These are phyloP conservation scores for Zoysia japonica DNA, from an alignment of 176 grass and related monocot genomes.

Conservation along the genomic window DNA sequence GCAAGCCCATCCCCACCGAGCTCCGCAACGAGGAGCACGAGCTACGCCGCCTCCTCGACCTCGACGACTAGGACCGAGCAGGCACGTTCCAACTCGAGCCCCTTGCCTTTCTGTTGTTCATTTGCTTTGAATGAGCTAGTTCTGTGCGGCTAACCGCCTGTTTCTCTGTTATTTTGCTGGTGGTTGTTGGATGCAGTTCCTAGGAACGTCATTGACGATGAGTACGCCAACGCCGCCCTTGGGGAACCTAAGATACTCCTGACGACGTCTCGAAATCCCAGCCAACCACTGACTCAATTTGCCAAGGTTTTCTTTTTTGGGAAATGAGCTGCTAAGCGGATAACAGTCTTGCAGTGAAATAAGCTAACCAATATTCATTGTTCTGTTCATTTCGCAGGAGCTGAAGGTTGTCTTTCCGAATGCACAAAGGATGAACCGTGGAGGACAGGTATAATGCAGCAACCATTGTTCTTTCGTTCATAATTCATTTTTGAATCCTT, in stretches of 20 bases:
- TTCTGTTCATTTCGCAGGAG: constrained; percentile 51
- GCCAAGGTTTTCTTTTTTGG: constrained; percentile 48
- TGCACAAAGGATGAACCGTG: constrained; percentile 83
- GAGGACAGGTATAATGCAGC: constrained; percentile 64
- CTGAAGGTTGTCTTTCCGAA: constrained; percentile 89
- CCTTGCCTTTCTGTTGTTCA: background rate
- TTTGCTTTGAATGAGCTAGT: too few species aligned
- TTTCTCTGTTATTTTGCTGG: background rate
- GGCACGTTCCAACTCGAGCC: constrained; percentile 21
- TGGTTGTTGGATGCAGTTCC: constrained; percentile 42
- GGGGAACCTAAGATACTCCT: constrained; percentile 79
- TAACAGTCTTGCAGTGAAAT: constrained; percentile 1
- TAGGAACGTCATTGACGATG: constrained; percentile 70
- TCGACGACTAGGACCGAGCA: constrained; percentile 67
- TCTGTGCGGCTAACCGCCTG: background rate
- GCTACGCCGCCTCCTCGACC: constrained; percentile 78
- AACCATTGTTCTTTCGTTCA: background rate
- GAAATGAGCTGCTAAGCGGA: background rate
- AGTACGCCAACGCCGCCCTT: constrained; percentile 56
- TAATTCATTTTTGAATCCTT: background rate
- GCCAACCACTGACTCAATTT: constrained; percentile 62
- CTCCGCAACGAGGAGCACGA: constrained; percentile 71
- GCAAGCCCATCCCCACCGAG: constrained; percentile 84
- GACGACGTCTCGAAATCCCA: constrained; percentile 82
- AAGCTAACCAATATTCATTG: background rate